Evolutionary conservation across 1,284 basidiomycete genomes (phyloP).

Genomic region (Papiliotrema terrestris): DNA sequence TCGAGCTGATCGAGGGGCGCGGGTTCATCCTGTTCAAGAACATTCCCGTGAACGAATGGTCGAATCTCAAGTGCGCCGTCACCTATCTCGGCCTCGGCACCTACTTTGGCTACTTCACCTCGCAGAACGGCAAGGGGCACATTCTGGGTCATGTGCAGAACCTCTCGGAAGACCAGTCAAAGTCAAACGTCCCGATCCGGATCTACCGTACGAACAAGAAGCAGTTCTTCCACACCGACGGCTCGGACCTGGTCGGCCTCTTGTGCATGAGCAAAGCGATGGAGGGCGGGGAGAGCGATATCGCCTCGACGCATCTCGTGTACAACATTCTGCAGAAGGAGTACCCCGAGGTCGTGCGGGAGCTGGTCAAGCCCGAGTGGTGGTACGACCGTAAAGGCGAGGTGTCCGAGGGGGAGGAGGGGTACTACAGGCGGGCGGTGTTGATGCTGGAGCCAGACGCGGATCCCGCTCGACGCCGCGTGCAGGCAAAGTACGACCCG

Average conservation of each 20-base stretch:
- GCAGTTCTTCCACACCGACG: constrained; percentile 49
- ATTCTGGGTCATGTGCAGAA: constrained; percentile 51
- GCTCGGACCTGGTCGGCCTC: constrained; percentile 46
- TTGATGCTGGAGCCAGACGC: constrained; percentile 8
- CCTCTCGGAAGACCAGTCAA: constrained; percentile 48
- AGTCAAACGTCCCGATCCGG: constrained; percentile 48
- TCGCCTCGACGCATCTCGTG: constrained; percentile 49
- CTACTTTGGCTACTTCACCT: constrained; percentile 42
- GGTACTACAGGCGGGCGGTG: constrained; percentile 11
- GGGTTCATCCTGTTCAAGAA: constrained; percentile 51
- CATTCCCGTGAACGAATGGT: constrained; percentile 45
- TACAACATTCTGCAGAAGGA: constrained; percentile 51
- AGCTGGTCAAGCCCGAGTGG: constrained; percentile 43
- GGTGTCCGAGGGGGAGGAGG: constrained; percentile 37
- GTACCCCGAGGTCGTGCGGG: constrained; percentile 49
- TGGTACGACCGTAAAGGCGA: constrained; percentile 50
- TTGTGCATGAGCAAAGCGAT: constrained; percentile 50
- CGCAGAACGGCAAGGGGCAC: constrained; percentile 49
- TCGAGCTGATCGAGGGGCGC: constrained; percentile 30
- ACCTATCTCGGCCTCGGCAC: constrained; percentile 48
- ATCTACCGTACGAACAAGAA: constrained; percentile 49
- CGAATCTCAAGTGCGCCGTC: constrained; percentile 41
- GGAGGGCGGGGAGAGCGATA: constrained; percentile 51
- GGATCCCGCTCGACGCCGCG: neutral
- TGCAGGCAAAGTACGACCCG: constrained; percentile 15